Conservation (phyloP, 1,139 yeast genomes). For the Saccharomyces pastorianus region DNA sequence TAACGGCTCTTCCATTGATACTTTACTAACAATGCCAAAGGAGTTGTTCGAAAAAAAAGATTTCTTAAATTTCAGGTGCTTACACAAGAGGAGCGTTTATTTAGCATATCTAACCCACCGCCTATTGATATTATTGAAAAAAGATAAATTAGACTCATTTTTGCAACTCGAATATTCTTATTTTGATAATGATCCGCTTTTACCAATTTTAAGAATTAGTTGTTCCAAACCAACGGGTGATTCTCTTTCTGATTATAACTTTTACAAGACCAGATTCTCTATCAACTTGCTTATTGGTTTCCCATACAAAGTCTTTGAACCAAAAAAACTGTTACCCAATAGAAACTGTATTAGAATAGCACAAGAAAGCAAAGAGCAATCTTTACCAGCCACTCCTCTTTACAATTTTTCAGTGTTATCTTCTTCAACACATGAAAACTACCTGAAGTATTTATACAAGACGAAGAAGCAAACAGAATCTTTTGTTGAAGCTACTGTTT, state of each 20-base stretch:
- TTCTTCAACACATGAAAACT: constrained; percentile 58
- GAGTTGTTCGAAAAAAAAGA: constrained; percentile 76
- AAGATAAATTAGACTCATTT: constrained; percentile 43
- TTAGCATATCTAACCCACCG: constrained; percentile 67
- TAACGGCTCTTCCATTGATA: constrained; percentile 61
- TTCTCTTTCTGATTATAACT: constrained; percentile 38
- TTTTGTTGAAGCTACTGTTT: constrained; percentile 80
- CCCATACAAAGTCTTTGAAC: constrained; percentile 63
- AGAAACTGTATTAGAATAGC: constrained; percentile 73
- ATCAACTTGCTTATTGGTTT: constrained; percentile 68
- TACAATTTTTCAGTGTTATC: constrained; percentile 77
- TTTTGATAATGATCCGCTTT: constrained; percentile 56
- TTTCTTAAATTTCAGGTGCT: constrained; percentile 78
- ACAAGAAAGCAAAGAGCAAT: constrained; percentile 38
- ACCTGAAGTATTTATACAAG: constrained; percentile 66
- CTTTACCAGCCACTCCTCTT: constrained; percentile 55
- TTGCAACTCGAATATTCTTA: constrained; percentile 50
- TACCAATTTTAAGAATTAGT: constrained; percentile 54
- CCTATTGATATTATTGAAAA: constrained; percentile 46
- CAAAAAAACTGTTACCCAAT: constrained; percentile 69
- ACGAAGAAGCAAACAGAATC: constrained; percentile 70
- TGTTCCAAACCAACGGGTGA: constrained; percentile 24
- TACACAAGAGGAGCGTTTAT: constrained; percentile 84
- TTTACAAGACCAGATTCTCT: constrained; percentile 60
- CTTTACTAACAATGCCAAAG: constrained; percentile 74